A percentile compares a stretch with the other conserved stretches of the same genome.
Conservation (phyloP, 805 yeast genomes). For the Geotrichum ghanense region DNA sequence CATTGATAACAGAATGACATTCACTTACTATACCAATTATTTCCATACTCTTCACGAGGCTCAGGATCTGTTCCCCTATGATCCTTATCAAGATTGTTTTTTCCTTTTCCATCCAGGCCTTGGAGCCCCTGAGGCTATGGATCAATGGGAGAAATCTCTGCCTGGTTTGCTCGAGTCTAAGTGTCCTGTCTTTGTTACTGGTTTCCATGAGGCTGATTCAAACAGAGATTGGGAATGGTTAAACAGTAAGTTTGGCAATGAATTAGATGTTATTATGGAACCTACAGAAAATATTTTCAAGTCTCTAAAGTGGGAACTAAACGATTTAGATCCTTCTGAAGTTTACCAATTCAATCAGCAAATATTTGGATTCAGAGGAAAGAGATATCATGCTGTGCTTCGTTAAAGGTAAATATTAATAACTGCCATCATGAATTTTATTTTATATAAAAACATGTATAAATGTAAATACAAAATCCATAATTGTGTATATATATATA, state of each 20-base stretch:
- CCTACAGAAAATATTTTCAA: slow-evolving; percentile 64
- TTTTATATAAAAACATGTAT: no score
- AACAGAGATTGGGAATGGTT: slow-evolving; percentile 64
- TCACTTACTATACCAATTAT: slow-evolving; percentile 79
- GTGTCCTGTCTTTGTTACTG: slow-evolving; percentile 85
- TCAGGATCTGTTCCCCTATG: slow-evolving; percentile 94
- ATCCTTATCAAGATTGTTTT: slow-evolving; percentile 88
- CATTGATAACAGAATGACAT: slow-evolving; percentile 59
- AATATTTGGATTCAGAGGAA: slow-evolving; percentile 88
- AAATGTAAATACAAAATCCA: no score
- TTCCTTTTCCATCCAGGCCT: slow-evolving; percentile 95
- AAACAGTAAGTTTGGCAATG: slow-evolving; percentile 50
- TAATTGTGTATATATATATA: no score
- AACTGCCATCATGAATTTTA: no score
- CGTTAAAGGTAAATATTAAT: no score
- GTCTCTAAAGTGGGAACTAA: slow-evolving; percentile 88
- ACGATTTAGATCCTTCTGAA: slow-evolving; percentile 85
- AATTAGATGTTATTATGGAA: slow-evolving; percentile 71
- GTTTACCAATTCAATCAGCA: slow-evolving; percentile 86
- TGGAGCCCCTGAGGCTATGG: slow-evolving; percentile 66
- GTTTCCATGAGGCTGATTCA: slow-evolving; percentile 69
- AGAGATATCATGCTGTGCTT: slow-evolving; percentile 79
- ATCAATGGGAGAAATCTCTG: slow-evolving; percentile 74
- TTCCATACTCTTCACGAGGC: slow-evolving; percentile 86
- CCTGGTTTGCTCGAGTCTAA: slow-evolving; percentile 86